A percentile compares a stretch with the other conserved stretches of the same genome.
Conservation (phyloP, 1,284 basidiomycete species). For the Leccinum solheimii region DNA sequence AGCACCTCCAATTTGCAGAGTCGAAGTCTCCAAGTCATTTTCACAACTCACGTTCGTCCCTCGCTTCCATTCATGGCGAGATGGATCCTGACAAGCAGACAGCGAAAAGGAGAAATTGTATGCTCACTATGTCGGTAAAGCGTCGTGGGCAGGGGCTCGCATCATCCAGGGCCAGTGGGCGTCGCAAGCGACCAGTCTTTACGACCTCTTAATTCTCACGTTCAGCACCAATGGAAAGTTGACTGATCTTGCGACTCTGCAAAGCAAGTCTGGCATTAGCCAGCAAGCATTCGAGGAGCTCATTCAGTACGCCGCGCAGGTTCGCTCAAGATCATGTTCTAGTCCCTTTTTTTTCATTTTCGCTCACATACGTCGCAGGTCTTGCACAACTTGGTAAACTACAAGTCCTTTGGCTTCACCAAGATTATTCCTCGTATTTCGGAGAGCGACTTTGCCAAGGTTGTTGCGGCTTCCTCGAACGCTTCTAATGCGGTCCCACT, state of each 20-base stretch:
- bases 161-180: constrained; percentile 86
- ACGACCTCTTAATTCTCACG: constrained; percentile 66
- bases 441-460: constrained; percentile 58
- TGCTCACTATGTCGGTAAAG: constrained; percentile 65
- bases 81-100: not conserved
- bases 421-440: constrained; percentile 77
- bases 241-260: constrained; percentile 55
- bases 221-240: constrained; percentile 65
- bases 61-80: not conserved
- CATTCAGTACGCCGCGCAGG: constrained; percentile 74
- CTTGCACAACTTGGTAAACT: constrained; percentile 76
- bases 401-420: constrained; percentile 78
- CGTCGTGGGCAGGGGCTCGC: constrained; percentile 79
- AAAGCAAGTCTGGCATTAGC: constrained; percentile 52
- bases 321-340: constrained; percentile 28
- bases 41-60: constrained; percentile 57
- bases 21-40: constrained; percentile 67
- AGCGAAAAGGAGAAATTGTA: constrained; percentile 77
- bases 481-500: constrained; percentile 52
- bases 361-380: constrained; percentile 43
- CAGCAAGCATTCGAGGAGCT: constrained; percentile 66
- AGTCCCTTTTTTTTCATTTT: not conserved
- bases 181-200: constrained; percentile 55
- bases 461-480: constrained; percentile 62
- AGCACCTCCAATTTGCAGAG: constrained; percentile 65